phyloP scores from a whole-genome alignment of 441 rosid species.

The Populus trichocarpa region DNA sequence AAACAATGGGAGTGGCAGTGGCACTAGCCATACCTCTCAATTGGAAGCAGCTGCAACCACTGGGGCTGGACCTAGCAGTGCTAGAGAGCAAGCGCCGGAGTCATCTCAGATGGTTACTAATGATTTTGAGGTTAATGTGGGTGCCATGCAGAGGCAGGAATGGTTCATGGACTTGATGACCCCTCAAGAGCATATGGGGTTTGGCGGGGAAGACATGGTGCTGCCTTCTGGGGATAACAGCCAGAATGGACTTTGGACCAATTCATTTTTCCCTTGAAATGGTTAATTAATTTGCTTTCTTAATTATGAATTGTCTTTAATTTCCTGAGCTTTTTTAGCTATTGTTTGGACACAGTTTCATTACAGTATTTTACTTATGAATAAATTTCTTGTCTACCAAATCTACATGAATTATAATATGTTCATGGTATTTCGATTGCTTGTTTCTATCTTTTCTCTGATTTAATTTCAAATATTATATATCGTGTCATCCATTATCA shows the following conservation, averaged over 20 bases:
- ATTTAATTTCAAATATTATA: too few relatives aligned
- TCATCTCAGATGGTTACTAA: neutral
- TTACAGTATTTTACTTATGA: too few relatives aligned
- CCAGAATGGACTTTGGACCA: conserved; percentile 19
- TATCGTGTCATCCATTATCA: too few relatives aligned
- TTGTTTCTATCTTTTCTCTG: neutral
- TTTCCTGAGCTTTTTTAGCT: neutral
- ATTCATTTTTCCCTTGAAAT: conserved; percentile 11
- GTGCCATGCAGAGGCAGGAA: conserved; percentile 14
- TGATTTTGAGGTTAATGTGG: conserved; percentile 13
- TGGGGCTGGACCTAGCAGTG: neutral
- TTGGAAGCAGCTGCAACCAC: neutral
- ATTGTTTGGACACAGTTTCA: neutral
- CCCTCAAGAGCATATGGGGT: conserved; percentile 16
- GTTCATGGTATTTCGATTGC: neutral
- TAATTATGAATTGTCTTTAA: neutral
- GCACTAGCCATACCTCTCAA: neutral
- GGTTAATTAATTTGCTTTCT: neutral
- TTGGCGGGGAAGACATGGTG: conserved; percentile 26
- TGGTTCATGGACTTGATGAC: conserved; percentile 32
- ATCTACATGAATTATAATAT: too few relatives aligned
- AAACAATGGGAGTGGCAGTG: neutral
- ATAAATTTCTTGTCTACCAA: too few relatives aligned
- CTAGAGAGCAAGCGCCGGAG: neutral
- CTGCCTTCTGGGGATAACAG: conserved; percentile 18